These are phyloP conservation scores for Nepenthes gracilis DNA, from an alignment of 148 eudicot species.

Conservation along the genomic window DNA sequence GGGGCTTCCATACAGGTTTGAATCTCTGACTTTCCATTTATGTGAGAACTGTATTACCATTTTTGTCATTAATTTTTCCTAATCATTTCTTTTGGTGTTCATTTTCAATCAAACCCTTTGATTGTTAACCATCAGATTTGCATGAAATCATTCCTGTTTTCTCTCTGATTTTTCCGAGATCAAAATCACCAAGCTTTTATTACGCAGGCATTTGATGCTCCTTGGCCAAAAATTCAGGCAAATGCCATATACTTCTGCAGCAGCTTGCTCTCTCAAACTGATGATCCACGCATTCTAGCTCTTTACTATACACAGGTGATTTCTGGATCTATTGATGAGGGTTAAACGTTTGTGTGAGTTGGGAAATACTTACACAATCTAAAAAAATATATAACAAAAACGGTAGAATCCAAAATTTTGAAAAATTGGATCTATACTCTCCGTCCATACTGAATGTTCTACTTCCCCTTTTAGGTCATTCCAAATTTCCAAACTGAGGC, in stretches of 20 bases:
- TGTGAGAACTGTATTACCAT: not conserved
- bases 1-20: constrained; percentile 80
- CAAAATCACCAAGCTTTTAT: not conserved
- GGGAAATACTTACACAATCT: not conserved
- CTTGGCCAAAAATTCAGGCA: constrained; percentile 97
- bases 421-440: too few species aligned
- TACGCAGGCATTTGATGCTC: constrained; percentile 95
- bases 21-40: constrained; percentile 3
- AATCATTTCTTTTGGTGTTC: not conserved
- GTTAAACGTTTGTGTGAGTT: not conserved
- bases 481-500: too few species aligned
- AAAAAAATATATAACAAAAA: too few species aligned
- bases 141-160: too few species aligned
- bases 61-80: not conserved
- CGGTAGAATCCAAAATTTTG: too few species aligned
- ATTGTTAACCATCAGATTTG: too few species aligned
- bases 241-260: constrained; percentile 84
- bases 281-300: constrained; percentile 66
- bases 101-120: not conserved
- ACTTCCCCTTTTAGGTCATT: too few species aligned
- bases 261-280: constrained; percentile 71
- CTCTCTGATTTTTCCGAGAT: not conserved
- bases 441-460: too few species aligned
- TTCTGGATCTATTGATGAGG: constrained; percentile 2
- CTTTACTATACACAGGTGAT: constrained; percentile 67